Conservation (phyloP, 2,329 filamentous ascomycete species). For the Fusarium sublunatum region DNA sequence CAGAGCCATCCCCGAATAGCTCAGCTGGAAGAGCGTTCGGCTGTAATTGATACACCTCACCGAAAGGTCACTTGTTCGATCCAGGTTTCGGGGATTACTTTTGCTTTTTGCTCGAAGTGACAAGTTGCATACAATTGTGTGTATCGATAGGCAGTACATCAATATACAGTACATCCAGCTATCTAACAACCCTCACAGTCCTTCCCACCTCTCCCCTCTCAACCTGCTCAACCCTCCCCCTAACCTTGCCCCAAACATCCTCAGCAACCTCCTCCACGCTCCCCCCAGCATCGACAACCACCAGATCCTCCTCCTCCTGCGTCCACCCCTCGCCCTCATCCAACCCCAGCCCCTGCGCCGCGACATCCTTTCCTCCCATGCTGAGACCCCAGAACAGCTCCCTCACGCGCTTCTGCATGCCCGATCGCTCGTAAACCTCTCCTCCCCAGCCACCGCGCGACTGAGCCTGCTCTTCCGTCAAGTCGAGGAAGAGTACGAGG, state of each 20-base stretch:
- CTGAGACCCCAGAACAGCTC: constrained; percentile 74
- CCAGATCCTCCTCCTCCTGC: constrained; percentile 65
- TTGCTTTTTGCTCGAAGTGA: no score
- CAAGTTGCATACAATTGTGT: no score
- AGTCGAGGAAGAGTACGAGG: constrained; percentile 85
- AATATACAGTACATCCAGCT: no score
- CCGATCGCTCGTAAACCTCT: constrained; percentile 87
- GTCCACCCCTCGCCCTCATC: constrained; percentile 50
- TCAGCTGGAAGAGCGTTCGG: no score
- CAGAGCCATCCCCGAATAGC: no score
- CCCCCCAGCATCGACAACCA: constrained; percentile 65
- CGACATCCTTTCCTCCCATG: constrained; percentile 57
- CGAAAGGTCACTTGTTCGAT: no score
- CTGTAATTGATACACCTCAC: no score
- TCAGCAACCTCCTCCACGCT: constrained; percentile 67
- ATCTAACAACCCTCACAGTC: constrained; percentile 53
- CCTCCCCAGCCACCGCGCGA: constrained; percentile 86
- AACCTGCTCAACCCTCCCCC: constrained; percentile 59
- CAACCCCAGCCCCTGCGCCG: constrained; percentile 41
- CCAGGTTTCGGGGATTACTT: no score
- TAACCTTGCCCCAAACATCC: constrained; percentile 65
- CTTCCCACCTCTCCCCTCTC: constrained; percentile 62
- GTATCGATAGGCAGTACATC: no score
- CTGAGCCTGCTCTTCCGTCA: constrained; percentile 77
- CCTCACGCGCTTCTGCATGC: constrained; percentile 84